phyloP scores from a whole-genome alignment of 352 stramenopile species.

The Hyaloperonospora arabidopsidis region DNA sequence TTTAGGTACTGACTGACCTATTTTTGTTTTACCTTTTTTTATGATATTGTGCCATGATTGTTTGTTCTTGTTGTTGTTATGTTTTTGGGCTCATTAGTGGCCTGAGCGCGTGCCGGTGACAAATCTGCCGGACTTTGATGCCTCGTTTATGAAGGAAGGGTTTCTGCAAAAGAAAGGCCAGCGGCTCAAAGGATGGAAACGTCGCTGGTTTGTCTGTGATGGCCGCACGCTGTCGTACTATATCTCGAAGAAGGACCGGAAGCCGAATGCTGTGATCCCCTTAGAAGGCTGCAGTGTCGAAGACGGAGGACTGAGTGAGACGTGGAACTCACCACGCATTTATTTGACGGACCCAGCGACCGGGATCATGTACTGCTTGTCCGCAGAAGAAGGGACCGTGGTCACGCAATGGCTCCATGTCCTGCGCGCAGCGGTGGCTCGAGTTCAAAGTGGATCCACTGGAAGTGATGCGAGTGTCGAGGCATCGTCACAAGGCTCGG shows the following conservation, averaged over 20 bases:
- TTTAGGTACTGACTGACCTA: no score
- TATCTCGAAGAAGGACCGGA: slow-evolving; percentile 71
- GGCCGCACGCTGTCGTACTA: slow-evolving; percentile 76
- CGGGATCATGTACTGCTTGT: slow-evolving; percentile 80
- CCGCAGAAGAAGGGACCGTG: slow-evolving; percentile 56
- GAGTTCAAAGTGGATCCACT: slow-evolving; percentile 16
- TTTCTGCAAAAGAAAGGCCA: slow-evolving; percentile 83
- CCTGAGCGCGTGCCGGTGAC: slow-evolving; percentile 54
- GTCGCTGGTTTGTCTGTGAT: slow-evolving; percentile 81
- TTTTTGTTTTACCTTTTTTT: no score
- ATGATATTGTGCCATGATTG: neutral
- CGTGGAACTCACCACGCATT: slow-evolving; percentile 81
- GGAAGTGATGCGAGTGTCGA: neutral
- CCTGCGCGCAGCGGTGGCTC: slow-evolving; percentile 43
- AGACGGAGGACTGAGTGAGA: slow-evolving; percentile 75
- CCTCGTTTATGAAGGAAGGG: slow-evolving; percentile 69
- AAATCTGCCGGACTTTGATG: slow-evolving; percentile 43
- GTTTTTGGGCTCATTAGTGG: slow-evolving; percentile 19
- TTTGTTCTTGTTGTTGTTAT: neutral
- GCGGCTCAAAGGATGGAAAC: slow-evolving; percentile 75
- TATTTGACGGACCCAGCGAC: slow-evolving; percentile 69
- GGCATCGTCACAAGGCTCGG: neutral
- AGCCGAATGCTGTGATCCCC: slow-evolving; percentile 75
- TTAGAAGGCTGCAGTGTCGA: slow-evolving; percentile 75
- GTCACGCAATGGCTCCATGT: slow-evolving; percentile 71